Conservation (phyloP, 2,329 filamentous ascomycete genomes). For the Akanthomyces muscarius region DNA sequence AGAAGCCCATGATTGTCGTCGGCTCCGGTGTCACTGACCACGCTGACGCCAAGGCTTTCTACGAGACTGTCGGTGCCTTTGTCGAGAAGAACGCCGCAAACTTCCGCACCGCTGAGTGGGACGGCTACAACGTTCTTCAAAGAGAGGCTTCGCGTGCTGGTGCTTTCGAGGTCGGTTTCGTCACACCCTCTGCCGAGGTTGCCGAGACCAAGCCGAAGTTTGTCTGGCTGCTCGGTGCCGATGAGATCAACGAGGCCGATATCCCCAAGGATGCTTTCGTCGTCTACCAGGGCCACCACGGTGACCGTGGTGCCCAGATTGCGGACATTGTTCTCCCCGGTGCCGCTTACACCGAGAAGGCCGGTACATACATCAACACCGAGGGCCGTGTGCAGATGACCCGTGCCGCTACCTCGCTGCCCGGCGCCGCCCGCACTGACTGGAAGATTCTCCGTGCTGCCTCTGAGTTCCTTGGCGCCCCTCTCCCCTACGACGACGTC, state of each 20-base stretch:
- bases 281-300: conserved; percentile 97
- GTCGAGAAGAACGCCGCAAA: conserved; percentile 88
- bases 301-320: conserved; percentile 86
- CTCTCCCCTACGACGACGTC: conserved; percentile 90
- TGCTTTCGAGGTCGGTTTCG: conserved; percentile 94
- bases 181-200: conserved; percentile 74
- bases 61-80: conserved; percentile 84
- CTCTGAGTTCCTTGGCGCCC: conserved; percentile 83
- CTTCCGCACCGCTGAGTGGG: conserved; percentile 89
- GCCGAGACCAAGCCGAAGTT: conserved; percentile 88
- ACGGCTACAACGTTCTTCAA: conserved; percentile 96
- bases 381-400: conserved; percentile 95
- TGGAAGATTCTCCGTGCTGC: conserved; percentile 98
- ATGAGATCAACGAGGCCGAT: conserved; percentile 79
- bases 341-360: conserved; percentile 95
- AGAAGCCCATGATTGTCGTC: conserved; percentile 94
- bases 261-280: conserved; percentile 96
- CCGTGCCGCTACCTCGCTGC: conserved; percentile 80
- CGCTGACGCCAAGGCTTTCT: conserved; percentile 84
- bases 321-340: conserved; percentile 92
- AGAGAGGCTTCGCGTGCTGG: conserved; percentile 86
- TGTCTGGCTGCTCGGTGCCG: conserved; percentile 92
- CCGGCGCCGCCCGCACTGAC: conserved; percentile 87
- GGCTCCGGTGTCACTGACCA: conserved; percentile 92
- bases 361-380: conserved; percentile 94